Conservation (phyloP, 257 asterid species). For the Nicotiana undulata region DNA sequence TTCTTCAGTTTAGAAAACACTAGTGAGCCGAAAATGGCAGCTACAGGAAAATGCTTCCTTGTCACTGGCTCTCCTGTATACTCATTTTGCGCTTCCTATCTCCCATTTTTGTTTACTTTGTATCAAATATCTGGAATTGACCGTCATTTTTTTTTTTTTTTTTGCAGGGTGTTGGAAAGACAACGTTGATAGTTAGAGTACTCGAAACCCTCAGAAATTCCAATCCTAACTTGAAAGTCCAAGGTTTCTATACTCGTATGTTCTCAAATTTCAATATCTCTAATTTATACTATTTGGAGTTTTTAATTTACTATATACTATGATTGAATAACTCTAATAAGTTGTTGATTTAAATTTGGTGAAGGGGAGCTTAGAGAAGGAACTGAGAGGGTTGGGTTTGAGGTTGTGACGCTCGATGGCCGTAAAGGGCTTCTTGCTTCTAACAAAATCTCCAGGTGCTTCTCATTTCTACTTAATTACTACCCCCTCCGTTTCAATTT, state of each 20-base stretch:
- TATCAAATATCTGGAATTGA: background rate
- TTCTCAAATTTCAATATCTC: background rate
- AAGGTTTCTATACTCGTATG: conserved; percentile 82
- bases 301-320: no score
- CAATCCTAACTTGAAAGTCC: conserved; percentile 58
- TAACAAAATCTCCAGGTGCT: conserved; percentile 43
- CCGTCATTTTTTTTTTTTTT: background rate
- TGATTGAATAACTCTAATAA: no score
- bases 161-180: conserved; percentile 79
- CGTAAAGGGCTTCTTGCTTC: conserved; percentile 66
- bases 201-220: conserved; percentile 49
- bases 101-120: background rate
- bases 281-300: no score
- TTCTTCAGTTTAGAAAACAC: background rate
- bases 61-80: conserved; percentile 68
- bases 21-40: conserved; percentile 28
- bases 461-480: background rate
- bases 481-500: no score
- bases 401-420: conserved; percentile 73
- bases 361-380: conserved; percentile 81
- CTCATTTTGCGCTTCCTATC: background rate
- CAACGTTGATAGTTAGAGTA: conserved; percentile 61
- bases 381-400: conserved; percentile 66
- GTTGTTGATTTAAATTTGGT: background rate
- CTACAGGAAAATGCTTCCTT: conserved; percentile 58